Conservation (phyloP, 345 rosid species). For the Eucalyptus erythrocorys region DNA sequence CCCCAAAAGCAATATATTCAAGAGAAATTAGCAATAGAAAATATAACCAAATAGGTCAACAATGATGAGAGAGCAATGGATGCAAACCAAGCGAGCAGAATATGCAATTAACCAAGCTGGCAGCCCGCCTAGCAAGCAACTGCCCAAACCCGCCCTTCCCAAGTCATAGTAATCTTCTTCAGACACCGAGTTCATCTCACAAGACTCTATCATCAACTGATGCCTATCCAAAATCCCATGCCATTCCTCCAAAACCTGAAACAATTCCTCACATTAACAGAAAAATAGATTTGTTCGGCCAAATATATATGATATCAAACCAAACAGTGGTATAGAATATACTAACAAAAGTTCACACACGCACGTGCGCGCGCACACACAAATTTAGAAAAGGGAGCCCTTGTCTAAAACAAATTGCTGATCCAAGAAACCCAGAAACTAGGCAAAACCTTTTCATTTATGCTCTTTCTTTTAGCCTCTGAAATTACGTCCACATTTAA, state of each 20-base stretch:
- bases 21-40: neutral
- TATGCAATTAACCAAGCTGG: constrained; percentile 96
- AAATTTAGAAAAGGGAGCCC: neutral
- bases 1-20: constrained; percentile 5
- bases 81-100: constrained; percentile 86
- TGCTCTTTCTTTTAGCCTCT: neutral
- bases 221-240: constrained; percentile 90
- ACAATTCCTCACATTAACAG: neutral
- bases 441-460: neutral
- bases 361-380: rapidly evolving
- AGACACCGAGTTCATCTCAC: constrained; percentile 66
- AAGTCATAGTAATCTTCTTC: constrained; percentile 97
- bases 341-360: neutral
- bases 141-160: constrained; percentile 96
- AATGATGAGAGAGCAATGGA: neutral
- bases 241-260: constrained; percentile 83
- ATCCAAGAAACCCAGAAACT: neutral
- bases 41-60: neutral
- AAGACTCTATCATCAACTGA: constrained; percentile 83
- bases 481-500: neutral
- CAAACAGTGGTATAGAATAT: neutral
- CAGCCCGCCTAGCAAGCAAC: constrained; percentile 95
- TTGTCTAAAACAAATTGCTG: neutral
- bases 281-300: neutral
- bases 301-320: neutral